phyloP scores from a whole-genome alignment of 371 early-diverging fungal species.

The Haplosporangium sp. region DNA sequence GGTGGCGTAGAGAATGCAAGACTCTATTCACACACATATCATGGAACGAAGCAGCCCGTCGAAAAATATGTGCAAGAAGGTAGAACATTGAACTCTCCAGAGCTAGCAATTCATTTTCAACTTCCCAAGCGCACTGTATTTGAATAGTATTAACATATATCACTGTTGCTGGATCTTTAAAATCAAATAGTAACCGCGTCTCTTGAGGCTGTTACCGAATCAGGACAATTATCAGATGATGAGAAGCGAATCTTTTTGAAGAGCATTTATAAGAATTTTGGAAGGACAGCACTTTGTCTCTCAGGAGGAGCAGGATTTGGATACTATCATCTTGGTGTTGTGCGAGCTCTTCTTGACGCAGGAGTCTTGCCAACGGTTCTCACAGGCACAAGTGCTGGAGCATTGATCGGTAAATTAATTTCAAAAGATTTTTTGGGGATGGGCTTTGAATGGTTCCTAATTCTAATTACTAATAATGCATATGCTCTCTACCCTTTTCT shows the following conservation, averaged over 20 bases:
- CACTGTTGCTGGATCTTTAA: neutral
- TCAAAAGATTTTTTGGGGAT: neutral
- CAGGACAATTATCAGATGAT: constrained; percentile 58
- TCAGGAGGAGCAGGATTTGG: constrained; percentile 93
- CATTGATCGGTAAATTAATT: constrained; percentile 61
- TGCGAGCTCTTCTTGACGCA: constrained; percentile 80
- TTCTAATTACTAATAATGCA: constrained; percentile 39
- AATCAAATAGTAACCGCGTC: constrained; percentile 65
- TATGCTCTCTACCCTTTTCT: constrained; percentile 36
- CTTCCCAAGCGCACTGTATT: neutral
- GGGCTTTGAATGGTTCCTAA: neutral
- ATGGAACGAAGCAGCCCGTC: constrained; percentile 83
- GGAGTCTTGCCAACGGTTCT: constrained; percentile 86
- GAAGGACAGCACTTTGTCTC: constrained; percentile 89
- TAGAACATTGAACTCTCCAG: constrained; percentile 15
- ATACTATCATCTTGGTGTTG: constrained; percentile 83
- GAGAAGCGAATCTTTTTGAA: constrained; percentile 82
- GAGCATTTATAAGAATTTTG: constrained; percentile 82
- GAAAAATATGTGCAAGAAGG: constrained; percentile 86
- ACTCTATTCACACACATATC: constrained; percentile 81
- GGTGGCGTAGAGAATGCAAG: constrained; percentile 83
- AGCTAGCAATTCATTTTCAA: too few species aligned
- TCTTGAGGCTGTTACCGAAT: constrained; percentile 71
- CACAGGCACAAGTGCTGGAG: constrained; percentile 90
- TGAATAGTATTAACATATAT: neutral